Evolutionary conservation across 176 grass and related monocot genomes (phyloP), one percentile per base, ranked within the genome.

Genomic region (Thinopyrum elongatum): DNA sequence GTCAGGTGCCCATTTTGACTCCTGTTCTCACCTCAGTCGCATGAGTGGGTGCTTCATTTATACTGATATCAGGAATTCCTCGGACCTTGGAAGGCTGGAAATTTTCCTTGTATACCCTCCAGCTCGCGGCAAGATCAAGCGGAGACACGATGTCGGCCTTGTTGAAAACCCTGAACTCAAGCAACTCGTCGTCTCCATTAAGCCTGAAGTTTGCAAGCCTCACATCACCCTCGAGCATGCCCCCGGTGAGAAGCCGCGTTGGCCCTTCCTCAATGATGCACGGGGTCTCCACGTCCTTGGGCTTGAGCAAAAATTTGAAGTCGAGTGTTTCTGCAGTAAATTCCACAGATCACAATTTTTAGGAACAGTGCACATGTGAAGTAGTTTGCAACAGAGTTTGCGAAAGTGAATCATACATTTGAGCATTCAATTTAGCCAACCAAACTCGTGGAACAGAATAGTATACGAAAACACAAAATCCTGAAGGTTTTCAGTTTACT

Each of bases 251-350:
- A 68, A 79, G 78, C 21, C 97, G 81, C 1, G 51, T 88, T 0
- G 90, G 94, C 42, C 97, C 97, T 88, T 94, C 90, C 84, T 99
- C 97, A 23, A 96, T 93, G 74, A 96, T 66, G 85, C 90, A 99
- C 0, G 92, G 90, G 39, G 82, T 80, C 2, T 35, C 71, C 3
- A 70, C 82, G 22, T 94, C 84, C 87, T 96, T 96, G 49, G 97
- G 97, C 88, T 96, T 99, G 34, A 99, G 87, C 80, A 99, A 47
- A 87, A 99, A 99, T 69, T 96, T 99, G 90, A 99, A 96, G 41
- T 94, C 94, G 28, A 99, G 85, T 10, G 94, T 91, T 88, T 99
- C 97, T 99, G 55, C 79, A 86, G 42, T 16, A 82, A 83, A 64
- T 39, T 47, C 12, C 55, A 28, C 28, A 70, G 5, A 38, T 21